phyloP scores from a whole-genome alignment of 768 basidiomycete species.

The Mycena rebaudengoi region DNA sequence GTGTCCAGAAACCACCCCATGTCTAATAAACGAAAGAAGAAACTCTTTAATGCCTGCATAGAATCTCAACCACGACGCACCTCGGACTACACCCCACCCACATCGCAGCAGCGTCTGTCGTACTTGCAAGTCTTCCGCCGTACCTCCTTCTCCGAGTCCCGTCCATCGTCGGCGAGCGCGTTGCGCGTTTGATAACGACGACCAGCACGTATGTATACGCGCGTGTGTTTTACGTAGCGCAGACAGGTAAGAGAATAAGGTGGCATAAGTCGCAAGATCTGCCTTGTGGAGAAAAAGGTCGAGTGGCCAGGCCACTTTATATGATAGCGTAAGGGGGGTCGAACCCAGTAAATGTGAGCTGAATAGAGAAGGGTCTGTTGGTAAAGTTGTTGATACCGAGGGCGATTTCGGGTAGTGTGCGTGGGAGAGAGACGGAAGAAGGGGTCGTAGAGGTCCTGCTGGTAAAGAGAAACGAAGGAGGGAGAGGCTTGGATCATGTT shows the following conservation, averaged over 20 bases:
- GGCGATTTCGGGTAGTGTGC: slow-evolving; percentile 31
- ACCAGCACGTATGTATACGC: slow-evolving; percentile 83
- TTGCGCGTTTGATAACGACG: slow-evolving; percentile 85
- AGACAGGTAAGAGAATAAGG: slow-evolving; percentile 84
- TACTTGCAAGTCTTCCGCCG: slow-evolving; percentile 70
- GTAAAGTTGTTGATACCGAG: slow-evolving; percentile 50
- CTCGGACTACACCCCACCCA: slow-evolving; percentile 87
- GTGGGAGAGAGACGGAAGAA: slow-evolving; percentile 75
- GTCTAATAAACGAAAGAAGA: too few relatives aligned
- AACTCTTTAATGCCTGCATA: too few relatives aligned
- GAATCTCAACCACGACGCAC: too few relatives aligned
- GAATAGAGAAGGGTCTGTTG: slow-evolving; percentile 60
- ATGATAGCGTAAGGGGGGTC: slow-evolving; percentile 75
- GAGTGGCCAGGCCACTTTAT: slow-evolving; percentile 84
- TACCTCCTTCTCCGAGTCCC: slow-evolving; percentile 87
- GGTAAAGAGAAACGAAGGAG: slow-evolving; percentile 81
- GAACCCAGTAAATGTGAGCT: slow-evolving; percentile 78
- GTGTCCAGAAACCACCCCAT: slow-evolving; percentile 95
- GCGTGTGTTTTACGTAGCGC: slow-evolving; percentile 87
- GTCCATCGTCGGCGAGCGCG: slow-evolving; percentile 88
- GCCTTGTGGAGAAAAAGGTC: slow-evolving; percentile 86
- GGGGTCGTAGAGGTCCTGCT: slow-evolving; percentile 81
- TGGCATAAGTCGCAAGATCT: slow-evolving; percentile 78
- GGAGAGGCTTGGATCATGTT: slow-evolving; percentile 82
- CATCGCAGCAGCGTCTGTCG: slow-evolving; percentile 74